Percentiles rank a stretch among this genome's conserved stretches.
phyloP scores from a whole-genome alignment of 805 yeast genomes.

The Lachancea fermentati region DNA sequence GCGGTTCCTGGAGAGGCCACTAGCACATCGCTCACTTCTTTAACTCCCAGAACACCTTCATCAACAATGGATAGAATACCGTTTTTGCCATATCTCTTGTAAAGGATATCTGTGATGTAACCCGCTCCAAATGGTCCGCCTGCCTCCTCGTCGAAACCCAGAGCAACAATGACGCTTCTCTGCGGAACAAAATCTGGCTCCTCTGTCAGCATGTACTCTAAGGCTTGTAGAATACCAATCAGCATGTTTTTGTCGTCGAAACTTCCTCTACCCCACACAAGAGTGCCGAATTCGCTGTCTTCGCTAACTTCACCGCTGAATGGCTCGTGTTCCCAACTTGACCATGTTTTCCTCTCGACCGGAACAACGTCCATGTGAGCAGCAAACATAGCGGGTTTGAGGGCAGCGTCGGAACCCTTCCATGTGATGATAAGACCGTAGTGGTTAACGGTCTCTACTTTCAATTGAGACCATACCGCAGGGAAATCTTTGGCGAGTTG shows the following conservation, averaged over 20 bases:
- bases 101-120: constrained; percentile 40
- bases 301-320: constrained; percentile 55
- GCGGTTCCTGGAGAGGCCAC: constrained; percentile 48
- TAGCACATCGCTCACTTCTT: constrained; percentile 37
- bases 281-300: constrained; percentile 46
- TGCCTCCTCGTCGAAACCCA: constrained; percentile 75
- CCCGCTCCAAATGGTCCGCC: constrained; percentile 59
- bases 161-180: constrained; percentile 55
- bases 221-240: constrained; percentile 55
- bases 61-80: constrained; percentile 59
- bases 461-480: constrained; percentile 40
- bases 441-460: constrained; percentile 51
- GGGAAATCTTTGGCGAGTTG: constrained; percentile 55
- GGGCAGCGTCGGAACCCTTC: constrained; percentile 44
- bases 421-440: constrained; percentile 61
- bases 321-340: constrained; percentile 62
- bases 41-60: constrained; percentile 48
- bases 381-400: constrained; percentile 62
- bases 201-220: constrained; percentile 42
- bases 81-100: constrained; percentile 51
- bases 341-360: constrained; percentile 50
- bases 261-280: constrained; percentile 70
- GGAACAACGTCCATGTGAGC: constrained; percentile 86
- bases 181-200: constrained; percentile 43
- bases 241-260: constrained; percentile 66